Evolutionary conservation across 179 eudicot genomes (phyloP), one percentile per base, ranked within the genome.

Genomic region (Amaranthus tricolor): DNA sequence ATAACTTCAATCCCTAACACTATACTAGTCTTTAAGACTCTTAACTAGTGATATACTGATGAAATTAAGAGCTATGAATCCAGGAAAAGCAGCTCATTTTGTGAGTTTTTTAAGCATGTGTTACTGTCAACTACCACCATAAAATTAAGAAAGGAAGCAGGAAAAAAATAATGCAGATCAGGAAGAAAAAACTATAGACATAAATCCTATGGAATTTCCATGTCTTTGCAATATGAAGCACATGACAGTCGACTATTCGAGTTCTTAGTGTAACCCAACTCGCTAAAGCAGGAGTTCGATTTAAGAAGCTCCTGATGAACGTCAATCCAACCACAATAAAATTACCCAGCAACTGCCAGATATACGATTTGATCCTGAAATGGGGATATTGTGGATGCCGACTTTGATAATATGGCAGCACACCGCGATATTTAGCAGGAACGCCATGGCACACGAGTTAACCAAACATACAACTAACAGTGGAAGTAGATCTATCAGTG

Each of bases 391-490:
- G 12, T 10, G 8, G 45, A 55, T 56, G 47, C 65, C 57, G 9
- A 48, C 15, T 21, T 40, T 76, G 60, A 76, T 48, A 6, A 57
- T 76, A 9, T 76, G 73, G 78, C 73, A 76, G 58, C 78, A 76
- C 20, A 76, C 78, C 4, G 78, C 68, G 6, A 67, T 73, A 47
- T 76, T 76, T 68, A 68, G 68, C 68, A 76, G 73, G 68, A 76
- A 76, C 54, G 59, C 52, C 43, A 76, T 68, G 78, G 78, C 68
- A 11, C 58, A 68, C 13, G 78, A 76, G 66, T 10, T 68, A 6
- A 68, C 68, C 68, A 76, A 58, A 10, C 60, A 76, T 19, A 24
- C 78, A 0, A 24, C 60, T 31, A 43, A 68, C 6, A 16, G 73
- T 1, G 11, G n/a, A 16, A 11, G 16, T 16, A 68, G 47, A 68